Conservation (phyloP, 2,329 filamentous ascomycete species). For the Drechslerella stenobrocha region DNA sequence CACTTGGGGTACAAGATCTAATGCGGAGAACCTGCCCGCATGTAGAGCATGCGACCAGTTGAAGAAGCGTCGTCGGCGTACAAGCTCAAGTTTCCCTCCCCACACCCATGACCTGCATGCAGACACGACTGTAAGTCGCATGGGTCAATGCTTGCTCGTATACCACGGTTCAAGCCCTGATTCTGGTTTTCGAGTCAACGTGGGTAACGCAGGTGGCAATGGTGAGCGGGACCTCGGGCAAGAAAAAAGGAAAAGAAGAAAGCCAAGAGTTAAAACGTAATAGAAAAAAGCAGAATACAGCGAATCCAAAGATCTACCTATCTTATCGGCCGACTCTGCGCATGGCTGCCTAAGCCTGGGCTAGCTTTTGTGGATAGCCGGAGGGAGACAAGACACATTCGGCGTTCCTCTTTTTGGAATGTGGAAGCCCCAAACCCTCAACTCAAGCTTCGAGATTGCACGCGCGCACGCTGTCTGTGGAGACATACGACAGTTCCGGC, state of each 20-base stretch:
- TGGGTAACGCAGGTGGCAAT: conserved; percentile 35
- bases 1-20: not conserved
- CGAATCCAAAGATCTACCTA: conserved; percentile 46
- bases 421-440: conserved; percentile 32
- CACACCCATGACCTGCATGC: conserved; percentile 14
- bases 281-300: conserved; percentile 12
- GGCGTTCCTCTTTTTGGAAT: conserved; percentile 49
- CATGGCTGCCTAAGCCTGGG: conserved; percentile 48
- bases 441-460: conserved; percentile 32
- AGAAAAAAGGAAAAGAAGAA: not conserved
- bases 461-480: conserved; percentile 23
- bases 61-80: conserved; percentile 8
- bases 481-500: conserved; percentile 28
- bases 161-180: conserved; percentile 48
- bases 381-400: conserved; percentile 33
- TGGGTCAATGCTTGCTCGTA: conserved; percentile 38
- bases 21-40: not conserved
- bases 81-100: conserved; percentile 18
- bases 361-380: conserved; percentile 33
- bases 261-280: conserved; percentile 9
- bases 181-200: conserved; percentile 32
- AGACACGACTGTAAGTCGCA: conserved; percentile 33
- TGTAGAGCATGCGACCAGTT: not conserved
- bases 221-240: conserved; percentile 13
- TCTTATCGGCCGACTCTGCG: conserved; percentile 41